Base-by-base conservation (phyloP, 2,329 filamentous ascomycete species). In the Cladosporium halotolerans region DNA sequence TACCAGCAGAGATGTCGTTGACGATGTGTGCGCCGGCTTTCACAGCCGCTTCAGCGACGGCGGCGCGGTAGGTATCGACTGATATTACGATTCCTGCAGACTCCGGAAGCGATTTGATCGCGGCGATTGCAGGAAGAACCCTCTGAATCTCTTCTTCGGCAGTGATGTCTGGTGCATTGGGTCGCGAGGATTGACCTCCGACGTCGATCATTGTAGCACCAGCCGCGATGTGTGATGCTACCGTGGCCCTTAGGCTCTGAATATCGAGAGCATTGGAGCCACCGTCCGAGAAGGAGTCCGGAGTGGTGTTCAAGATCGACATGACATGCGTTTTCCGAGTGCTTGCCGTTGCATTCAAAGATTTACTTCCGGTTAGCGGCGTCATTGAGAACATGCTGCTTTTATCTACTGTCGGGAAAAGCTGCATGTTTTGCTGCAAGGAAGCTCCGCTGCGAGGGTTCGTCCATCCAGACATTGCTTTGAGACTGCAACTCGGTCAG, bases 281-380 rank as follows among this genome's bases (percentile, higher is more conserved):
- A 50, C 90, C 92, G 66, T 97, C 91, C 1, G 92, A 97, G 74
- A 99, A 99, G 9, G 92, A 97, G 72, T 99, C 92, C 0, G 92
- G 92, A 0, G 93, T 97, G 49, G 95, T 74, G 70, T 99, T 99
- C 43, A 97, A 77, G 58, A 99, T 95, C 52, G 88, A 88, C 93
- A 99, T 99, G 60, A 96, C 73, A 43, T 83, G 82, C 0, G 92
- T 96, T 18, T 18, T 32, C 16, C 38, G 34, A n/a, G 13, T 16
- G 33, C 16, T 18, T 23, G 18, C 19, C 9, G 34, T 39, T 19
- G 19, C 36, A 39, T n/a, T 39, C 13, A 39, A 9, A 6, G 36
- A n/a, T 14, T 10, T 39, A 14, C 11, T 39, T 14, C 13, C 13
- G 8, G 36, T 39, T 8, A 39, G n/a, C n/a, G 36, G 36, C n/a